Conservation (phyloP, 2,329 filamentous ascomycete genomes). For the Nemania sp. region DNA sequence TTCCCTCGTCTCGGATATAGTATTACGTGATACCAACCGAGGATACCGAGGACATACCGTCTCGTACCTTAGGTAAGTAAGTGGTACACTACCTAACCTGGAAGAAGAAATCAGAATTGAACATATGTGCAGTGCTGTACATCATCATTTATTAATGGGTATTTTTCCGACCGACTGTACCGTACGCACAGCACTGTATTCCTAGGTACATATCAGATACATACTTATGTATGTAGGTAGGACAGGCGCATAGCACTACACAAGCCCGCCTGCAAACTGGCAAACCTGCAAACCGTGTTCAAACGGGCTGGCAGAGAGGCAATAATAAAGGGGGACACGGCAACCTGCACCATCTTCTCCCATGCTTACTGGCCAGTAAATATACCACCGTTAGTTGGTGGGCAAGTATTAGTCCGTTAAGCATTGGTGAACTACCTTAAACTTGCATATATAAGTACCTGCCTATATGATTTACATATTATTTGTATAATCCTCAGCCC, state of each 20-base stretch:
- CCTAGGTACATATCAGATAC: background rate
- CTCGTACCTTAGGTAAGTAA: background rate
- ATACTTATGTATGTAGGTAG: background rate
- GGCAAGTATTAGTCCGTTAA: too few species aligned
- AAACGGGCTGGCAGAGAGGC: background rate
- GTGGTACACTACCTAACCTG: too few species aligned
- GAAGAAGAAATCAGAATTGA: too few species aligned
- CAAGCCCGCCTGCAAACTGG: background rate
- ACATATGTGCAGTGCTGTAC: background rate
- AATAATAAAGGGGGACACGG: background rate
- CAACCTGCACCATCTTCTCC: background rate
- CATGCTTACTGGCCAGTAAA: background rate
- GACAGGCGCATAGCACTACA: too few species aligned
- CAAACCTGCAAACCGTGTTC: background rate
- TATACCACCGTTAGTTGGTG: background rate
- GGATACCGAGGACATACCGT: background rate
- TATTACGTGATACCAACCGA: background rate
- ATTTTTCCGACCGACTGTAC: background rate
- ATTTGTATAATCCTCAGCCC: background rate
- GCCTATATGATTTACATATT: too few species aligned
- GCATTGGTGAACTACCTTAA: too few species aligned
- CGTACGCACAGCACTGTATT: background rate
- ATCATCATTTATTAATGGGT: background rate
- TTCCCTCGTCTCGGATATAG: background rate
- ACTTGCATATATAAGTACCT: too few species aligned